phyloP scores from a whole-genome alignment of 441 rosid species.

The Euphorbia celastroides region DNA sequence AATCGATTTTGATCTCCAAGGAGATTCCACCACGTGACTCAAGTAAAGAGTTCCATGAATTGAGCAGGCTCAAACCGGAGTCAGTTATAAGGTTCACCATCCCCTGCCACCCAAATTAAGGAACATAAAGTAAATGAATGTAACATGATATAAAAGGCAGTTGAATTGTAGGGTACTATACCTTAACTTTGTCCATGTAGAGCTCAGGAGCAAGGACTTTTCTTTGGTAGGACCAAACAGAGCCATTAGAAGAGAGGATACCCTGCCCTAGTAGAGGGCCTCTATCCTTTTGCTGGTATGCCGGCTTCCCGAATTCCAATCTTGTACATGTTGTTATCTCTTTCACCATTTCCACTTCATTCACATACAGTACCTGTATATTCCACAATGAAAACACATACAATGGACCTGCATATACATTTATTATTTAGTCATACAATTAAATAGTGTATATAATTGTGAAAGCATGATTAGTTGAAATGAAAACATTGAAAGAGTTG shows the following conservation, averaged over 20 bases:
- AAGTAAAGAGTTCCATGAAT: conserved; percentile 36
- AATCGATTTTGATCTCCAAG: conserved; percentile 36
- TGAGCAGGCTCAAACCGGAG: conserved; percentile 25
- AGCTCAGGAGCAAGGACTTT: conserved; percentile 47
- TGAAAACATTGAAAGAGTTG: no score
- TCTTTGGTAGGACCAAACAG: conserved; percentile 41
- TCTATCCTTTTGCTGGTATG: conserved; percentile 35
- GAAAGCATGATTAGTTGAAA: no score
- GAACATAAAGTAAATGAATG: no score
- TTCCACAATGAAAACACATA: conserved; percentile 38
- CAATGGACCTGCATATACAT: conserved; percentile 26
- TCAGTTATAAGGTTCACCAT: conserved; percentile 34
- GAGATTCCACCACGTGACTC: conserved; percentile 25
- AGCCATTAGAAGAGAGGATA: conserved; percentile 45
- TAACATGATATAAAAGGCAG: no score
- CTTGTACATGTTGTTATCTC: conserved; percentile 39
- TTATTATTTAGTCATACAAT: no score
- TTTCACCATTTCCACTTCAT: conserved; percentile 32
- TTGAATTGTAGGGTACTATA: no score
- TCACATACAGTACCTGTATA: conserved; percentile 30
- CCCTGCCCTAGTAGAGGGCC: conserved; percentile 52
- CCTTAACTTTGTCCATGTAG: conserved; percentile 50
- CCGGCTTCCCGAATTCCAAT: conserved; percentile 47
- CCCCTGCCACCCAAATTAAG: no score
- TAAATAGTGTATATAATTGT: no score